Conservation (phyloP, 176 grass and related monocot genomes). For the Poa annua region DNA sequence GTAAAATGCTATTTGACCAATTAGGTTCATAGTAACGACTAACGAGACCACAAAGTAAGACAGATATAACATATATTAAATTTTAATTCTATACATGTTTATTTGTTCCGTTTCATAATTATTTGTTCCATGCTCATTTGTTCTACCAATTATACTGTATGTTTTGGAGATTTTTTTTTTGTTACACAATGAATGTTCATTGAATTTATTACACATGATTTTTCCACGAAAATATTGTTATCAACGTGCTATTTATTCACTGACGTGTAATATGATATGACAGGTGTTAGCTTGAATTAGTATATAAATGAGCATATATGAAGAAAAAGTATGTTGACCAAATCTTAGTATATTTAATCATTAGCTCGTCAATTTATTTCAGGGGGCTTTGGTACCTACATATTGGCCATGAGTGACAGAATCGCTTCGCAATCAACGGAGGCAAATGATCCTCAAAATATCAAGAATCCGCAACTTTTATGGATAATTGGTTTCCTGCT, state of each 20-base stretch:
- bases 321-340: neutral
- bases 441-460: constrained; percentile 49
- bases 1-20: neutral
- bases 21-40: neutral
- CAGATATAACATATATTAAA: neutral
- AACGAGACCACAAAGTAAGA: neutral
- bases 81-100: neutral
- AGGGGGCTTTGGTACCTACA: constrained; percentile 54
- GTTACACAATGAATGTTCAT: too few relatives aligned
- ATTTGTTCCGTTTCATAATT: neutral
- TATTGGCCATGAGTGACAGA: constrained; percentile 52
- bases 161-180: neutral
- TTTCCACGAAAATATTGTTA: neutral
- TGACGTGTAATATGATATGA: neutral
- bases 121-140: neutral
- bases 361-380: constrained; percentile 8
- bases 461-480: constrained; percentile 45
- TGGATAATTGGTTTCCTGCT: constrained; percentile 66
- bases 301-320: neutral
- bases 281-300: neutral
- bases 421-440: constrained; percentile 46
- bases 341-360: neutral
- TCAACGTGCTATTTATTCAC: neutral
- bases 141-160: neutral
- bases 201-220: too few relatives aligned